phyloP scores from a whole-genome alignment of 768 basidiomycete genomes.

The Chalciporus chontae region DNA sequence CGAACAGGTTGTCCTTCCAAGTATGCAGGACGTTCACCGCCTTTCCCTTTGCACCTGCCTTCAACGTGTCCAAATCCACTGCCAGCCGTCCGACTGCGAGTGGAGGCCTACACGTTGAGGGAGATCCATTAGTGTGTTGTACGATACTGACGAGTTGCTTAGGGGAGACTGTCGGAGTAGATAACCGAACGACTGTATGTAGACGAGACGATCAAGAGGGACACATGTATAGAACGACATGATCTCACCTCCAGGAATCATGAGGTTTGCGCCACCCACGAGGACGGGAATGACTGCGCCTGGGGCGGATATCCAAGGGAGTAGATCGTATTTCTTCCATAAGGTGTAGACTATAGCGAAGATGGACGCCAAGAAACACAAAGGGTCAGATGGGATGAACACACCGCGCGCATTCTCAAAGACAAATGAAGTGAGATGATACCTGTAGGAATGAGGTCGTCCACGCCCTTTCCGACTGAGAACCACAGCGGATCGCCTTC shows the following conservation, averaged over 20 bases:
- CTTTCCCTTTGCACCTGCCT: slow-evolving; percentile 64
- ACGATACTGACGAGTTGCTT: slow-evolving; percentile 62
- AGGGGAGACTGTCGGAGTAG: slow-evolving; percentile 35
- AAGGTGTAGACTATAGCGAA: slow-evolving; percentile 61
- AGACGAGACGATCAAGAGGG: too few species aligned
- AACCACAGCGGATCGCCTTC: slow-evolving; percentile 81
- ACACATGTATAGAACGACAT: too few species aligned
- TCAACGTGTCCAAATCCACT: slow-evolving; percentile 46
- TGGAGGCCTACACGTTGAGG: slow-evolving; percentile 39
- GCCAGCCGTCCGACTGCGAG: slow-evolving; percentile 78
- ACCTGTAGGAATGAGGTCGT: slow-evolving; percentile 72
- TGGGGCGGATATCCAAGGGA: slow-evolving; percentile 72
- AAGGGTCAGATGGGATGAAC: not conserved
- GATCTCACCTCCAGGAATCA: slow-evolving; percentile 78
- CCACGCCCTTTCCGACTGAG: slow-evolving; percentile 60
- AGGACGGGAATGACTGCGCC: slow-evolving; percentile 67
- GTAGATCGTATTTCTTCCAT: slow-evolving; percentile 67
- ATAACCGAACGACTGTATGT: slow-evolving; percentile 52
- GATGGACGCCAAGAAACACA: not conserved
- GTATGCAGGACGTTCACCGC: slow-evolving; percentile 71
- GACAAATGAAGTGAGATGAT: not conserved
- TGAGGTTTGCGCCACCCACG: slow-evolving; percentile 78
- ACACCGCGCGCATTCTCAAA: not conserved
- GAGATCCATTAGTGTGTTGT: slow-evolving; percentile 39
- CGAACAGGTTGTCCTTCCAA: slow-evolving; percentile 76